These are phyloP conservation scores for Saccharomyces pastorianus DNA, from an alignment of 1,139 yeast species.

Conservation along the genomic window DNA sequence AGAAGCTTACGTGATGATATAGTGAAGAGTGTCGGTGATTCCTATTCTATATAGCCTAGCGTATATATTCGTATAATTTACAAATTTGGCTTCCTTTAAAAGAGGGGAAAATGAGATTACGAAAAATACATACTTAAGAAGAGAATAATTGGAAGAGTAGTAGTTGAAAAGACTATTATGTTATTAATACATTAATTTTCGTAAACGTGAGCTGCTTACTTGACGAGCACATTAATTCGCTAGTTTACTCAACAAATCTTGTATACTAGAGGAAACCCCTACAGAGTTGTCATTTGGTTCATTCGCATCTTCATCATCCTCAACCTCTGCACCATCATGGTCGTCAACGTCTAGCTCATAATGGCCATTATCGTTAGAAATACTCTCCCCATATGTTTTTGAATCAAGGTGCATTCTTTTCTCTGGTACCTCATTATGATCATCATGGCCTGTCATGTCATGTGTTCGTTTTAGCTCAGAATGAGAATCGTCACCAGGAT, in stretches of 20 bases:
- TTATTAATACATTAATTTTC: not conserved
- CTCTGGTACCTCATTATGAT: not conserved
- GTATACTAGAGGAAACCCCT: slow-evolving; percentile 27
- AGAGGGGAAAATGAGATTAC: not conserved
- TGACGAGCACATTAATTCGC: slow-evolving; percentile 18
- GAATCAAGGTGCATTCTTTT: not conserved
- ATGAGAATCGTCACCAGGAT: not conserved
- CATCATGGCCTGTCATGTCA: not conserved
- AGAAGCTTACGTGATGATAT: slow-evolving; percentile 15
- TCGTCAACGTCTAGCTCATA: slow-evolving; percentile 4
- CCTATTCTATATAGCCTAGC: slow-evolving; percentile 10
- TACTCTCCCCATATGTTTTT: slow-evolving; percentile 3
- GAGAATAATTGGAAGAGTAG: not conserved
- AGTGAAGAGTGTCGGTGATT: slow-evolving; percentile 21
- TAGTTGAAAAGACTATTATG: not conserved
- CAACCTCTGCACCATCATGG: slow-evolving; percentile 1
- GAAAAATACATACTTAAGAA: no score
- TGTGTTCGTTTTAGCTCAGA: not conserved
- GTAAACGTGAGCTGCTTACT: not conserved
- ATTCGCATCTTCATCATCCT: not conserved
- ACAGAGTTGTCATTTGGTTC: not conserved
- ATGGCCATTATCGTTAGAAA: slow-evolving; percentile 8
- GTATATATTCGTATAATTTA: not conserved
- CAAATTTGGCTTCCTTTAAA: no score
- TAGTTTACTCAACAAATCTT: slow-evolving; percentile 29